Evolutionary conservation across 1,284 basidiomycete genomes (phyloP).

Genomic region (Leccinum fuscescens): DNA sequence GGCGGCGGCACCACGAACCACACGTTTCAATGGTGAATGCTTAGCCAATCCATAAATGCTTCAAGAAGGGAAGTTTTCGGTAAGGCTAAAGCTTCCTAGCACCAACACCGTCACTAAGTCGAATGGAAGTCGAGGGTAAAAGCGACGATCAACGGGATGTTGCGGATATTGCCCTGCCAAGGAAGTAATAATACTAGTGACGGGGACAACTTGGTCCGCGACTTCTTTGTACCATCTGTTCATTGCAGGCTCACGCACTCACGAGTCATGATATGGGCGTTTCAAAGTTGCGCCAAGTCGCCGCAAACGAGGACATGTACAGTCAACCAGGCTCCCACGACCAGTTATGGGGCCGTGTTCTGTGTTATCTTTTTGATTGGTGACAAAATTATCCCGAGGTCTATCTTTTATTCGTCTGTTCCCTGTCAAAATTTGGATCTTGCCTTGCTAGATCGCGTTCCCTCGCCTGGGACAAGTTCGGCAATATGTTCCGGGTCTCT

Average conservation of each 20-base stretch:
- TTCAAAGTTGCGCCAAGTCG: conserved; percentile 11
- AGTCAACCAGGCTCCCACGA: conserved; percentile 25
- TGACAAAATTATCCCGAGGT: conserved; percentile 20
- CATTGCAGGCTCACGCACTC: background rate
- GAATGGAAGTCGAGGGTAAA: background rate
- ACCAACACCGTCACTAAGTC: background rate
- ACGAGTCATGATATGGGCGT: conserved; percentile 5
- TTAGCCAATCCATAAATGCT: background rate
- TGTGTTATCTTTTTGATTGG: conserved; percentile 13
- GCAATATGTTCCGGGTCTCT: conserved; percentile 14
- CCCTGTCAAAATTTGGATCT: conserved; percentile 6
- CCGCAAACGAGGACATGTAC: background rate
- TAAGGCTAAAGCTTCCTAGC: background rate
- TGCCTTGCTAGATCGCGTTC: conserved; percentile 16
- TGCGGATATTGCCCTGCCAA: background rate
- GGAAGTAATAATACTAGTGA: background rate
- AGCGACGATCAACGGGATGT: background rate
- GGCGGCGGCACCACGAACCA: too few species aligned
- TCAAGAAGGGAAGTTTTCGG: background rate
- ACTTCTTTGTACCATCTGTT: background rate
- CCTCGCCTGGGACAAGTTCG: conserved; percentile 7
- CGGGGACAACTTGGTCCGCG: background rate
- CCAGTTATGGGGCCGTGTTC: conserved; percentile 19
- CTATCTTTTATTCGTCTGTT: conserved; percentile 17
- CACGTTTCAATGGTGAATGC: background rate